Percentiles rank a stretch among this genome's conserved stretches.
phyloP scores from a whole-genome alignment of 352 stramenopile species.

The Hyaloperonospora arabidopsidis region DNA sequence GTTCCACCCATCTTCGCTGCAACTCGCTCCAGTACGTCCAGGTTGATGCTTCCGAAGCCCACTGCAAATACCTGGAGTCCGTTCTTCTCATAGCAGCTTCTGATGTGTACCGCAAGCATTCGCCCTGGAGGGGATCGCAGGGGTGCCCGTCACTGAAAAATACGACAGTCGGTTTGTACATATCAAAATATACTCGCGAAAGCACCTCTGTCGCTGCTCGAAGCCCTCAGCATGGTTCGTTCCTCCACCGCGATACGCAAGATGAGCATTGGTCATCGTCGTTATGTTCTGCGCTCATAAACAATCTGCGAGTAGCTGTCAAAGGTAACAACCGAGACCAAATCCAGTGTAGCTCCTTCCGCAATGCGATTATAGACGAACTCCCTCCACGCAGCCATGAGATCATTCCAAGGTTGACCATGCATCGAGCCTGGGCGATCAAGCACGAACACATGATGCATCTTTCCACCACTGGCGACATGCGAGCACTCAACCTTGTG shows the following conservation, averaged over 20 bases:
- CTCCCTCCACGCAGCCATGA: constrained; percentile 49
- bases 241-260: constrained; percentile 38
- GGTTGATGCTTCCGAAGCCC: constrained; percentile 63
- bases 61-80: constrained; percentile 55
- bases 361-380: constrained; percentile 64
- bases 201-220: constrained; percentile 56
- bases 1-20: constrained; percentile 45
- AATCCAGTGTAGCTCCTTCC: constrained; percentile 41
- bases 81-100: constrained; percentile 49
- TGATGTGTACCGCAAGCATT: constrained; percentile 49
- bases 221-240: constrained; percentile 52
- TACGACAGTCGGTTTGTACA: constrained; percentile 58
- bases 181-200: constrained; percentile 50
- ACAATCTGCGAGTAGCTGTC: constrained; percentile 32
- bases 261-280: constrained; percentile 18
- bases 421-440: constrained; percentile 73
- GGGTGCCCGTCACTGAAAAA: constrained; percentile 79
- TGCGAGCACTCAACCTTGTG: constrained; percentile 78
- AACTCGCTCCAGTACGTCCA: constrained; percentile 47
- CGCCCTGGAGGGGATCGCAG: constrained; percentile 31
- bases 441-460: constrained; percentile 78
- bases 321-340: constrained; percentile 76
- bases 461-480: constrained; percentile 34
- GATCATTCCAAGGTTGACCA: constrained; percentile 44
- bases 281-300: constrained; percentile 44